phyloP scores from a whole-genome alignment of 768 basidiomycete genomes.

The Suillus placidus region DNA sequence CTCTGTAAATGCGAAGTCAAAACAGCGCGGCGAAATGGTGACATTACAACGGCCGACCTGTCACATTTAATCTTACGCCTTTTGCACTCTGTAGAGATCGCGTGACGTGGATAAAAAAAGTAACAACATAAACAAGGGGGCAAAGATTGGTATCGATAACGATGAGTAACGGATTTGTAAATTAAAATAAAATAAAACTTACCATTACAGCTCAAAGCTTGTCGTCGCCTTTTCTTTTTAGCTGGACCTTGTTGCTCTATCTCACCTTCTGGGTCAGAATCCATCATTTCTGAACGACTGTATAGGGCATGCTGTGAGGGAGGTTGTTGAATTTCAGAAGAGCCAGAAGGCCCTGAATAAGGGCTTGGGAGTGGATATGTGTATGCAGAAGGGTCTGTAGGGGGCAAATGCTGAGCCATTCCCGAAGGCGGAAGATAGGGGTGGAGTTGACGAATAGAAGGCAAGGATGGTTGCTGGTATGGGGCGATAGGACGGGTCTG shows the following conservation, averaged over 20 bases:
- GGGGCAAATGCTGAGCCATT: conserved; percentile 31
- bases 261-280: conserved; percentile 61
- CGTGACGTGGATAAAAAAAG: conserved; percentile 17
- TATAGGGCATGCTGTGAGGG: conserved; percentile 27
- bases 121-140: conserved; percentile 15
- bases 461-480: conserved; percentile 44
- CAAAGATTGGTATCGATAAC: conserved; percentile 24
- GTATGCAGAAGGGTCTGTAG: conserved; percentile 30
- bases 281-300: conserved; percentile 41
- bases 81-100: conserved; percentile 66
- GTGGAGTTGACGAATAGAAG: conserved; percentile 71
- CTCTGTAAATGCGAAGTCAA: conserved; percentile 45
- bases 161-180: conserved; percentile 29
- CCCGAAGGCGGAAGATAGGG: conserved; percentile 63
- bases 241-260: conserved; percentile 57
- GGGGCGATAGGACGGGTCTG: conserved; percentile 32
- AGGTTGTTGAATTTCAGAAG: conserved; percentile 29
- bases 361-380: conserved; percentile 27
- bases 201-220: conserved; percentile 87
- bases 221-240: conserved; percentile 82
- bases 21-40: conserved; percentile 8
- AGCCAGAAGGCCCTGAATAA: conserved; percentile 27
- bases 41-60: conserved; percentile 46
- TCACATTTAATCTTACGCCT: conserved; percentile 88
- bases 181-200: conserved; percentile 33